Base-by-base conservation (phyloP, 1,284 basidiomycete genomes). In the Sporisorium graminicola region DNA sequence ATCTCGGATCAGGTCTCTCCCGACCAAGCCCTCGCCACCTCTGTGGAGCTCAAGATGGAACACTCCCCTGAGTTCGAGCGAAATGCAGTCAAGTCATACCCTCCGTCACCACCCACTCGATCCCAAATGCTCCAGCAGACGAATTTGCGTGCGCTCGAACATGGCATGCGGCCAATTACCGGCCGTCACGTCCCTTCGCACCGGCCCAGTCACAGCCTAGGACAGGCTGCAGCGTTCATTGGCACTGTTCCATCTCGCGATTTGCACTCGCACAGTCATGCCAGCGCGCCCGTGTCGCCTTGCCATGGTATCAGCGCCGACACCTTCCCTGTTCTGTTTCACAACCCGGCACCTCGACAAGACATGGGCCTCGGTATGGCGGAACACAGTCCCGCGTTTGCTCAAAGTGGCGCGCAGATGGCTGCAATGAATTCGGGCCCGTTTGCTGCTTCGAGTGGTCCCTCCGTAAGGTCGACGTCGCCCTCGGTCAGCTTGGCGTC, bases 401-500 rank as follows among this genome's bases (percentile, higher is more conserved):
- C 56, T 24, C 61, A 67, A 13, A n/a, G 22, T n/a, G 59, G 31
- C 26, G 42, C 33, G 3, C 63, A 53, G 8, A 26, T 50, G 12
- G 26, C 29, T n/a, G 20, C 50, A 10, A 52, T 46, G 14, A 27
- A 35, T 22, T 43, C 54, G 10, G 31, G 14, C n/a, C 59, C 64
- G 14, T 61, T 60, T 13, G 33, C 43, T 16, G 51, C 47, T 29
- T 65, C 65, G 1, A 68, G 61, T 13, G 64, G 56, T 20, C 74
- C 61, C 18, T 72, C 69, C 2, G 58, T 62, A 3, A 46, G 69
- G 35, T 72, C 74, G 20, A 60, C 65, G 2, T 77, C 74, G 33
- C 74, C 74, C 26, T 73, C 74, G 9, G 31, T 47, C 26, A 77
- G 69, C 63, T 63, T 73, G 65, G 65, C 69, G 13, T 75, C 73